Conservation (phyloP, 2,329 filamentous ascomycete genomes). For the Hymenoscyphus linearis region DNA sequence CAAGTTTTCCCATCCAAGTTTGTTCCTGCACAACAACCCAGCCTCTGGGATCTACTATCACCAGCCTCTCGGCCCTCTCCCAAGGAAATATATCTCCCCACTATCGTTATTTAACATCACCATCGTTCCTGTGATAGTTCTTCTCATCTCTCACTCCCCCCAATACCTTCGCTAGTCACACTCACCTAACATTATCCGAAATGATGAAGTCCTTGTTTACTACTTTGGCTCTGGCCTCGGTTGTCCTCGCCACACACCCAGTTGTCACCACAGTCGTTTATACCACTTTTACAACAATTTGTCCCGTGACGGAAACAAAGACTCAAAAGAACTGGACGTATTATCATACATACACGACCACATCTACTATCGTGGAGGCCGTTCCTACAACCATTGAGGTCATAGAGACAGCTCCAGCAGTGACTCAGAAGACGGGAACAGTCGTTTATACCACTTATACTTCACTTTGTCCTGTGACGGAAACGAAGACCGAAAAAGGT, state of each 20-base stretch:
- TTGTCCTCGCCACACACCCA: constrained; percentile 10
- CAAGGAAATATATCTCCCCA: constrained; percentile 39
- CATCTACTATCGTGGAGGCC: constrained; percentile 13
- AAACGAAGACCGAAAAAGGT: constrained; percentile 33
- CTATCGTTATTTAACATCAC: constrained; percentile 38
- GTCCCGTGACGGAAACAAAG: constrained; percentile 36
- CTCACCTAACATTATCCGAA: constrained; percentile 17
- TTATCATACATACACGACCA: constrained; percentile 40
- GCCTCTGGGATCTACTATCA: constrained; percentile 18
- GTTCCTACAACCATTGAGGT: background rate
- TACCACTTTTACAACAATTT: constrained; percentile 25
- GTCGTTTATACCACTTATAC: constrained; percentile 22
- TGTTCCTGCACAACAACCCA: constrained; percentile 21
- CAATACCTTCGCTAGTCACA: constrained; percentile 2
- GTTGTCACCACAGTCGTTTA: constrained; percentile 19
- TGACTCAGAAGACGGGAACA: constrained; percentile 7
- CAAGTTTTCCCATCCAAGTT: constrained; percentile 15
- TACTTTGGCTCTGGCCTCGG: constrained; percentile 24
- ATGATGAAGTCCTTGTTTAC: constrained; percentile 27
- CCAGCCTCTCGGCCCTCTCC: constrained; percentile 23
- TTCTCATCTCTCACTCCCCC: constrained; percentile 10
- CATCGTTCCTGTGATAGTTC: constrained; percentile 15
- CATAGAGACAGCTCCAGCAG: background rate
- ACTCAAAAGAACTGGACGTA: constrained; percentile 36
- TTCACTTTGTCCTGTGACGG: constrained; percentile 36